These are phyloP conservation scores for Telfairia occidentalis DNA, from an alignment of 331 rosid species.

Conservation along the genomic window DNA sequence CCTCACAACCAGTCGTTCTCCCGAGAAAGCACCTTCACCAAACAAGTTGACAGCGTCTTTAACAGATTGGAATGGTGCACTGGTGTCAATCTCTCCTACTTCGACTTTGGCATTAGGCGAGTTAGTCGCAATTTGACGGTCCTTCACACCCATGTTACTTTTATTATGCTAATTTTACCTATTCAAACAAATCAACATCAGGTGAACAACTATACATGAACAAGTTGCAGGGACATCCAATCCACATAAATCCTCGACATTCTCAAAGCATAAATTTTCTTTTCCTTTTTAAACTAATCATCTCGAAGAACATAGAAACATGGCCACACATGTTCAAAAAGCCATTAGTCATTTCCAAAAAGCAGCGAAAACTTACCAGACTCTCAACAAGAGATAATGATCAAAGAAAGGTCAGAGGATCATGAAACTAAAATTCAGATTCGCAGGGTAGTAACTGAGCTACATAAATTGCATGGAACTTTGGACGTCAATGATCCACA, in stretches of 20 bases:
- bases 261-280: neutral
- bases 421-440: slow-evolving; percentile 3
- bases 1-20: slow-evolving; percentile 55
- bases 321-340: neutral
- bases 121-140: slow-evolving; percentile 29
- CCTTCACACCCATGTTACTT: slow-evolving; percentile 61
- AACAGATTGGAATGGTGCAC: slow-evolving; percentile 96
- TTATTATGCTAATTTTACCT: neutral
- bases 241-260: neutral
- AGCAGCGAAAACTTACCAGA: neutral
- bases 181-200: neutral
- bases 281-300: neutral
- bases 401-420: neutral
- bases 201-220: neutral
- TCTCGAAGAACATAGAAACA: neutral
- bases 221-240: neutral
- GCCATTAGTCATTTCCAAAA: neutral
- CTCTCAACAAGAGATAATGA: neutral
- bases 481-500: neutral
- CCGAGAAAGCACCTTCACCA: slow-evolving; percentile 91
- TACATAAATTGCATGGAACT: neutral
- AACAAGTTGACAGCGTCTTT: slow-evolving; percentile 87
- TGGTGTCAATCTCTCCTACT: slow-evolving; percentile 97
- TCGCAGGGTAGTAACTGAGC: neutral
- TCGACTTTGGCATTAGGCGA: slow-evolving; percentile 68